A percentile compares a stretch with the other conserved stretches of the same genome.
These are phyloP conservation scores for Ustilago vetiveriae DNA, from an alignment of 1,284 basidiomycete species.

Conservation along the genomic window DNA sequence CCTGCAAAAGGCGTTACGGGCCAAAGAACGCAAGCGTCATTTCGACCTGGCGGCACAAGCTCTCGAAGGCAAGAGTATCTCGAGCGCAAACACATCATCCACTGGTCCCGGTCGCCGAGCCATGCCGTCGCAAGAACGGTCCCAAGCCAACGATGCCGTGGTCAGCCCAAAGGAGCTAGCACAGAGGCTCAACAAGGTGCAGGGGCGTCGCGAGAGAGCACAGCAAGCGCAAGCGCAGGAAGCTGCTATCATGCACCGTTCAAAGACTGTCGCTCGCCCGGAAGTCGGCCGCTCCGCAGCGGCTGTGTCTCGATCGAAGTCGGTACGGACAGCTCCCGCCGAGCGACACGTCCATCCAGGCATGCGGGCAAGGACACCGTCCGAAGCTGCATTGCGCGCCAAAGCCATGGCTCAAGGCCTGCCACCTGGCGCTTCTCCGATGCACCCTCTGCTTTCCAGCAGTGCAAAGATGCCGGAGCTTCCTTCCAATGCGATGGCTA, in stretches of 20 bases:
- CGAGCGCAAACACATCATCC: conserved; percentile 9
- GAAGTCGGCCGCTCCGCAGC: conserved; percentile 11
- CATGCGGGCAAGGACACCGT: conserved; percentile 39
- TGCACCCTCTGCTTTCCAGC: conserved; percentile 14
- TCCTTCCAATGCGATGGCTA: conserved; percentile 37
- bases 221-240: conserved; percentile 22
- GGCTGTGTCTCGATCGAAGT: conserved; percentile 28
- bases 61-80: conserved; percentile 29
- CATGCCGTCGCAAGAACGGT: not conserved
- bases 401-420: conserved; percentile 35
- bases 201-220: conserved; percentile 26
- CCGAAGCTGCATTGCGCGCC: conserved; percentile 41
- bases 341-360: conserved; percentile 33
- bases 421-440: conserved; percentile 16
- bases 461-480: conserved; percentile 28
- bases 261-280: conserved; percentile 35
- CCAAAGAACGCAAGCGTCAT: conserved; percentile 44
- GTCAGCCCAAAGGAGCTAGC: conserved; percentile 37
- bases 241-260: conserved; percentile 26
- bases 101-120: conserved; percentile 13
- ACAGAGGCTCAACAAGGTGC: conserved; percentile 32
- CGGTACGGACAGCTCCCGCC: conserved; percentile 28
- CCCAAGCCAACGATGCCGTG: conserved; percentile 8
- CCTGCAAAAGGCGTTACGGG: conserved; percentile 42
- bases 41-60: conserved; percentile 32